Evolutionary conservation across 179 eudicot genomes (phyloP), one percentile per base, ranked within the genome.

Genomic region (Pouteria campechiana): DNA sequence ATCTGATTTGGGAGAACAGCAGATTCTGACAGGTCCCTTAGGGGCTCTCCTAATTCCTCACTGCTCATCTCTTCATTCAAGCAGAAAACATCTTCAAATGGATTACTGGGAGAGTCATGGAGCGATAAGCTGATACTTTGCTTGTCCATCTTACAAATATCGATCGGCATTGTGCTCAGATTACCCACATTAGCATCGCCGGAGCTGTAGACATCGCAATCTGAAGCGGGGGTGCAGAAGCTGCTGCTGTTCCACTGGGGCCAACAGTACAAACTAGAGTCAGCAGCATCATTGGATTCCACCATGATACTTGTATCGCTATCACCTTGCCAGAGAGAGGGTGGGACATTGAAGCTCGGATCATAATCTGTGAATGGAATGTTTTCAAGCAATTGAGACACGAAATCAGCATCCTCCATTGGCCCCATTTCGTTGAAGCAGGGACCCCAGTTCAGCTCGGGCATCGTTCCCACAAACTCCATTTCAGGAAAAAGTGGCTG

Each of bases 241-340:
- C 33, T 39, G 38, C 46, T 46, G 41, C 57, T 41, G 55, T 59
- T 61, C 54, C 60, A 67, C 37, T 62, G 67, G 32, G 76, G 47
- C 58, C 53, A 38, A 42, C 30, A 41, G 21, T 29, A 39, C 32
- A 44, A 44, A 25, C 58, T 52, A 37, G 41, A 16, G 22, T 44
- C 29, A 9, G 52, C 12, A 29, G 45, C 21, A 52, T 38, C 42
- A 34, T 38, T 35, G 31, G 37, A 14, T n/a, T n/a, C n/a, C n/a
- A n/a, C n/a, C n/a, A n/a, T n/a, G n/a, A n/a, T n/a, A n/a, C n/a
- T n/a, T n/a, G n/a, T n/a, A n/a, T n/a, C n/a, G n/a, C n/a, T n/a
- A n/a, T n/a, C n/a, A n/a, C n/a, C n/a, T n/a, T n/a, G n/a, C n/a
- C n/a, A n/a, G n/a, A n/a, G n/a, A n/a, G n/a, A n/a, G n/a, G n/a